Evolutionary conservation across 805 yeast species (phyloP).

Genomic region (Cyberlindnera suaveolens): DNA sequence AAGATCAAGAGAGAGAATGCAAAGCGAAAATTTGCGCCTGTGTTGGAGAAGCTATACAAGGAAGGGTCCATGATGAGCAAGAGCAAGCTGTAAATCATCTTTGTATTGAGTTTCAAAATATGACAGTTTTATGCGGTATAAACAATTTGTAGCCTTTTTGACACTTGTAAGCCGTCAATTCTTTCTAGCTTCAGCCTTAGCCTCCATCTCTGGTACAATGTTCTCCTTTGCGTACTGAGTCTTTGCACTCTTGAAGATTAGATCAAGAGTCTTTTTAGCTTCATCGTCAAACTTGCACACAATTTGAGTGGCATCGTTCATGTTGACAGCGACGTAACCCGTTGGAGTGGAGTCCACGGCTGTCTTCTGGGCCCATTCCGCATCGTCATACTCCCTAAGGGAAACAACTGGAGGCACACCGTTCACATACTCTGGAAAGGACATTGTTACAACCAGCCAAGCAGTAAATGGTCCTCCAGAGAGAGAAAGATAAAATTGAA

Average conservation of each 20-base stretch:
- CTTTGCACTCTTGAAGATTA: slow-evolving; percentile 42
- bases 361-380: slow-evolving; percentile 45
- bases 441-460: slow-evolving; percentile 4
- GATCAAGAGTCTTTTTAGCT: slow-evolving; percentile 34
- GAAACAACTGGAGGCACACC: slow-evolving; percentile 43
- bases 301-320: slow-evolving; percentile 36
- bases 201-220: not conserved
- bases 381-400: slow-evolving; percentile 41
- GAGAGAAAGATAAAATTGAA: not conserved
- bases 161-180: not conserved
- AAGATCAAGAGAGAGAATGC: slow-evolving; percentile 49
- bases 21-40: slow-evolving; percentile 34
- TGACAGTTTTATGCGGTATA: not conserved
- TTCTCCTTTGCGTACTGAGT: slow-evolving; percentile 17
- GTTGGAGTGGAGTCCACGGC: slow-evolving; percentile 36
- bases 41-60: slow-evolving; percentile 38
- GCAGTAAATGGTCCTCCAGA: not conserved
- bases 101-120: not conserved
- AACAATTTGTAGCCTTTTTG: not conserved
- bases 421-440: slow-evolving; percentile 37
- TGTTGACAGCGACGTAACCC: slow-evolving; percentile 38
- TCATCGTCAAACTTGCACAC: slow-evolving; percentile 36
- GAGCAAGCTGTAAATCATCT: slow-evolving; percentile 13
- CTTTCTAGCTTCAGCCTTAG: not conserved
- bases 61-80: slow-evolving; percentile 39